Conservation (phyloP, 2,329 filamentous ascomycete genomes). For the Penicillium nordicum region DNA sequence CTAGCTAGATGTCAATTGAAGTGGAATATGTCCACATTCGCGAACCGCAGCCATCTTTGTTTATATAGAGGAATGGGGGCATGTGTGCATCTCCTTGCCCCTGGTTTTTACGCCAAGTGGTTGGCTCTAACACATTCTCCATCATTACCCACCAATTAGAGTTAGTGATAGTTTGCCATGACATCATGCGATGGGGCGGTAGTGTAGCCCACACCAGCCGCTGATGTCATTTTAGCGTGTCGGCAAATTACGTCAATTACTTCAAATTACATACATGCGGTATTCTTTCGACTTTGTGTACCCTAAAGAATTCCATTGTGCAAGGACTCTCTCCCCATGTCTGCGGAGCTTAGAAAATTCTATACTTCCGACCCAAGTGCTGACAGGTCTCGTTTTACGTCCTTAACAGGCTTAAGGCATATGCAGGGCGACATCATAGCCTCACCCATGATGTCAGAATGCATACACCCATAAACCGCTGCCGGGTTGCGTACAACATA, state of each 20-base stretch:
- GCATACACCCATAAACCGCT: neutral
- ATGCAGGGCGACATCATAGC: neutral
- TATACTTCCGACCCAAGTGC: neutral
- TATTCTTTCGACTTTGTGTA: neutral
- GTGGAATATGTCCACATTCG: neutral
- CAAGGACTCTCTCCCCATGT: neutral
- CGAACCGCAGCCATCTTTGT: slow-evolving; percentile 8
- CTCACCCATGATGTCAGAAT: neutral
- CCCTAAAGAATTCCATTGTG: neutral
- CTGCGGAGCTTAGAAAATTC: neutral
- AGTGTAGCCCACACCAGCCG: slow-evolving; percentile 10
- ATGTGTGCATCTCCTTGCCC: slow-evolving; percentile 1
- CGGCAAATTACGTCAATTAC: neutral
- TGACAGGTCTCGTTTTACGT: neutral
- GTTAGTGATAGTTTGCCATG: neutral
- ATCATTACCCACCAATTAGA: slow-evolving; percentile 18
- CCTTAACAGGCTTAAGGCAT: neutral
- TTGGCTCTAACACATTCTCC: neutral
- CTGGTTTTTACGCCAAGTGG: slow-evolving; percentile 15
- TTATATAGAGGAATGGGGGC: slow-evolving; percentile 17
- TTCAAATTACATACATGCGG: neutral
- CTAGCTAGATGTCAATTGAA: neutral
- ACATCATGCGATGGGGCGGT: slow-evolving; percentile 13
- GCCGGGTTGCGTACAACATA: neutral
- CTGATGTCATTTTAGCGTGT: slow-evolving; percentile 19